Evolutionary conservation across 371 early-diverging fungal genomes (phyloP).

Genomic region (Mortierella sp.): DNA sequence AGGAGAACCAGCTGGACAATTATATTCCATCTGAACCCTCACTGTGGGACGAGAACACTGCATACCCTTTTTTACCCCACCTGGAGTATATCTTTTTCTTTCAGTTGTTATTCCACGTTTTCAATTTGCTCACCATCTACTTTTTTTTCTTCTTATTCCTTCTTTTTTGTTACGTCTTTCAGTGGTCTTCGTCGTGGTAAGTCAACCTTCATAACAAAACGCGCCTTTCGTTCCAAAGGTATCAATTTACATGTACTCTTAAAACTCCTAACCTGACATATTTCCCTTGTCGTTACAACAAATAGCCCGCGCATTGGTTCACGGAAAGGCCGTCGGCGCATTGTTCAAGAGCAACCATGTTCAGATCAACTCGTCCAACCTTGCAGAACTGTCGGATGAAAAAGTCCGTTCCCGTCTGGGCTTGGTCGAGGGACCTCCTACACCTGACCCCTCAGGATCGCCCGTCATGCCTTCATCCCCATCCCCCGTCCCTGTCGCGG

Average conservation of each 20-base stretch:
- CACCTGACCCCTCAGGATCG: conserved; percentile 53
- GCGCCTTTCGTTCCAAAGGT: neutral
- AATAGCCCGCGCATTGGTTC: conserved; percentile 79
- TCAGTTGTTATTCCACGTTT: neutral
- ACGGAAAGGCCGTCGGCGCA: conserved; percentile 76
- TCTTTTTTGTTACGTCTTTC: neutral
- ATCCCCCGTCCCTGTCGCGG: conserved; percentile 32
- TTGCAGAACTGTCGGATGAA: conserved; percentile 59
- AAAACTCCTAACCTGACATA: neutral
- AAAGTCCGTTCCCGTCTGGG: conserved; percentile 59
- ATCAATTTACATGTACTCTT: neutral
- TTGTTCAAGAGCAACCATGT: conserved; percentile 69
- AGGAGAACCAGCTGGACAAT: conserved; percentile 19
- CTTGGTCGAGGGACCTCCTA: conserved; percentile 44
- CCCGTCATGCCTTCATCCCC: conserved; percentile 54
- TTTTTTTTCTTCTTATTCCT: neutral
- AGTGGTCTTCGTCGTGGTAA: conserved; percentile 55
- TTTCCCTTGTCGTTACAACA: conserved; percentile 15
- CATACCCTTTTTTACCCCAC: neutral
- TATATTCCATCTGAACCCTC: neutral
- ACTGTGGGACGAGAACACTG: neutral
- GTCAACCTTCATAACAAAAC: neutral
- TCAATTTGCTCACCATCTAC: neutral
- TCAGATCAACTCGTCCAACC: conserved; percentile 66
- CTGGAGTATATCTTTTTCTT: neutral